Evolutionary conservation across 257 asterid genomes (phyloP), one percentile per base, ranked within the genome.

Genomic region (Petunia axillaris): DNA sequence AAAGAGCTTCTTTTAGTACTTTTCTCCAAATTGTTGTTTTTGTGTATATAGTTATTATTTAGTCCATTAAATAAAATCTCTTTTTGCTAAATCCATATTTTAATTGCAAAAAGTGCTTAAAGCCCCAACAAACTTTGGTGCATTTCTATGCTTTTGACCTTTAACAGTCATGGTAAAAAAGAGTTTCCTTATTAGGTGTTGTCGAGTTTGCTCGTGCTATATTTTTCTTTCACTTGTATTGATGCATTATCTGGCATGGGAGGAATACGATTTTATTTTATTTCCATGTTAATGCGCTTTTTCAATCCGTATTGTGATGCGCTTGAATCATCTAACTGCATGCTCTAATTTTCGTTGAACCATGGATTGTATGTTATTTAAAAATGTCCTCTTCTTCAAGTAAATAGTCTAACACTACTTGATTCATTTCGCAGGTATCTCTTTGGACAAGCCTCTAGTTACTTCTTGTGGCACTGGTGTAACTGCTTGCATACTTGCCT

Each of bases 401-500:
- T 25, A 48, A 48, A 53, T 25, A 70, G 4, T 35, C 77, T 71
- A 1, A 48, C 5, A 46, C 5, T 46, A 64, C 35, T 25, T 71
- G 43, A 6, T 71, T 38, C 82, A 2, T 75, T 62, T 65, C 77
- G 80, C 95, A 96, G 98, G 91, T 74, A 89, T 96, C 82, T 84
- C 94, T 11, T 52, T 91, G 88, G 98, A 96, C 77, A 83, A 63
- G 50, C 95, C 98, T 5, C 82, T 96, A 48, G n/a, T 90, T 14
- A 78, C 91, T 16, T 91, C 99, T 77, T 96, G 99, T 6, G 99
- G 99, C 55, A 96, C 98, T 9, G 99, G 99, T 80, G 97, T 96
- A 74, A 96, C 99, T 64, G 98, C 99, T 37, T 96, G 99, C 81
- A 70, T 96, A 85, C 90, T 96, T 74, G 91, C 95, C 48, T 82